phyloP scores from a whole-genome alignment of 768 basidiomycete species.

The Scleroderma bovista region DNA sequence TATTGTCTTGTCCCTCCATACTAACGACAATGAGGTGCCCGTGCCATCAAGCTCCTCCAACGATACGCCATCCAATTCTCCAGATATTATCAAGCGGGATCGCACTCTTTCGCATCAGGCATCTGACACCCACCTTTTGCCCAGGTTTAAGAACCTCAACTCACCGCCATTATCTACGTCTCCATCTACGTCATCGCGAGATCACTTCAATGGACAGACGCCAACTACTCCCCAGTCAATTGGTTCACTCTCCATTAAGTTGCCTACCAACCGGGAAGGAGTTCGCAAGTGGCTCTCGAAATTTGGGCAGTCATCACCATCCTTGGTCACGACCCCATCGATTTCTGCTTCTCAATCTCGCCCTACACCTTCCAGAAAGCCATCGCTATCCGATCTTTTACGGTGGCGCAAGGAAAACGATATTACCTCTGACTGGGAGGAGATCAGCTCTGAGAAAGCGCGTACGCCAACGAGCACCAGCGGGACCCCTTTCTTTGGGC shows the following conservation, averaged over 20 bases:
- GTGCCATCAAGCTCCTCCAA: constrained; percentile 45
- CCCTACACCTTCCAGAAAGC: constrained; percentile 48
- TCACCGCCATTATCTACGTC: constrained; percentile 38
- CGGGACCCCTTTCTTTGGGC: constrained; percentile 28
- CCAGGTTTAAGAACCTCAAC: constrained; percentile 42
- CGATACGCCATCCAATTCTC: constrained; percentile 44
- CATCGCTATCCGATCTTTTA: constrained; percentile 64
- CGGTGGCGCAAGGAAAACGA: constrained; percentile 51
- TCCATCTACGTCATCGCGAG: constrained; percentile 46
- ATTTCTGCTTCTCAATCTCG: constrained; percentile 31
- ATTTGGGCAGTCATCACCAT: constrained; percentile 41
- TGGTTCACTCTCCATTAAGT: constrained; percentile 32
- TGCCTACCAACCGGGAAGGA: constrained; percentile 72
- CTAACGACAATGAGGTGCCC: constrained; percentile 39
- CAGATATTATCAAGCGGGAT: constrained; percentile 50
- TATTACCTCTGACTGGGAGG: constrained; percentile 61
- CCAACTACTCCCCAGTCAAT: constrained; percentile 30
- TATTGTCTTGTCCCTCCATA: constrained; percentile 38
- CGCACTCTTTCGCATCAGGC: constrained; percentile 62
- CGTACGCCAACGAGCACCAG: constrained; percentile 46
- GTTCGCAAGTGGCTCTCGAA: constrained; percentile 77
- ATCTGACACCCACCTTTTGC: constrained; percentile 60
- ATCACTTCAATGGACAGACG: constrained; percentile 38
- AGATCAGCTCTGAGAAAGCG: constrained; percentile 42
- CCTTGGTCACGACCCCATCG: constrained; percentile 33